Conservation (phyloP, 2,329 filamentous ascomycete genomes). For the Grosmannia huntii region DNA sequence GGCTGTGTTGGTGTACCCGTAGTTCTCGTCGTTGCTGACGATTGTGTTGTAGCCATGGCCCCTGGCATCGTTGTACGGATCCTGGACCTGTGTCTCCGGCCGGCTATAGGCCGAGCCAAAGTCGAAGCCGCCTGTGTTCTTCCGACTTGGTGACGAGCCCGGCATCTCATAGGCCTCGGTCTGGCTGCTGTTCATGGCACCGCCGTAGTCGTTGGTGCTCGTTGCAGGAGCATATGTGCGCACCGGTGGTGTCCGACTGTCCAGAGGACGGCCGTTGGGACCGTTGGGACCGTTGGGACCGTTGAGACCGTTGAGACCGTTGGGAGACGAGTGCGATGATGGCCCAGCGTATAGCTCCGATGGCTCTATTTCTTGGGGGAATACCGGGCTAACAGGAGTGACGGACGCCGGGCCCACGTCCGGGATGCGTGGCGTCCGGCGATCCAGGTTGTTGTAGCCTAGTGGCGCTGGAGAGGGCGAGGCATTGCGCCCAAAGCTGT, state of each 20-base stretch:
- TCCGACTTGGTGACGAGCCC: slow-evolving; percentile 7
- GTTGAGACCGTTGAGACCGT: too few species aligned
- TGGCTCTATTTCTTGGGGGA: not conserved
- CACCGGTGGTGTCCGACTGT: not conserved
- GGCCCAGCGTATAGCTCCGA: not conserved
- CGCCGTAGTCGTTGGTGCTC: not conserved
- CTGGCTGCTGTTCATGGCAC: not conserved
- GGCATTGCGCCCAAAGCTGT: not conserved
- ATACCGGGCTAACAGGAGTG: not conserved
- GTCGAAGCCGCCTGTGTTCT: slow-evolving; percentile 13
- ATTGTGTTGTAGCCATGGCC: slow-evolving; percentile 1
- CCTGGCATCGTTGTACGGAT: not conserved
- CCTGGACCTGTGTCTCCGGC: not conserved
- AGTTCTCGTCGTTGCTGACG: not conserved
- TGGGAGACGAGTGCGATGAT: not conserved
- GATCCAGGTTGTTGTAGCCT: not conserved
- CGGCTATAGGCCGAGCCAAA: slow-evolving; percentile 11
- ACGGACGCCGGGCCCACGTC: not conserved
- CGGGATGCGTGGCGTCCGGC: not conserved
- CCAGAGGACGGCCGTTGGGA: not conserved
- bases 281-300: too few species aligned
- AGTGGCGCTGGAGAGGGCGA: not conserved
- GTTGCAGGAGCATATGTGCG: not conserved
- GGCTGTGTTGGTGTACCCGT: not conserved
- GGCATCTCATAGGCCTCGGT: not conserved